phyloP scores from a whole-genome alignment of 169 alveolate genomes.

The Sarcocystis neurona region DNA sequence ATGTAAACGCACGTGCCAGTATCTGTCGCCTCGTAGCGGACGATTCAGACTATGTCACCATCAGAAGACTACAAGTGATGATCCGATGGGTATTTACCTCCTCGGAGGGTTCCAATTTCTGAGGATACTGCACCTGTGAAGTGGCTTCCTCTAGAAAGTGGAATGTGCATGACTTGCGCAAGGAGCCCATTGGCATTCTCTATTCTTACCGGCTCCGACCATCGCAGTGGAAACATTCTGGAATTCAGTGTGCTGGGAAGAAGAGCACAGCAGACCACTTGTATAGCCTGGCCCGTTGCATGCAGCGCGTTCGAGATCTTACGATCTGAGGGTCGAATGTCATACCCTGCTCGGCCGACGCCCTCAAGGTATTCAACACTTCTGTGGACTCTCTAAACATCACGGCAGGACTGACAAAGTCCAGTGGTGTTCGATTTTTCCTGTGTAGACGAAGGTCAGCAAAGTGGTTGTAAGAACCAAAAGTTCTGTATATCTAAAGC shows the following conservation, averaged over 20 bases:
- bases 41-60: too few species aligned
- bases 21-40: too few species aligned
- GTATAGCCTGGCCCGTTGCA: neutral
- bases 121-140: conserved; percentile 4
- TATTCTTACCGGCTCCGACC: neutral
- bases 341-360: neutral
- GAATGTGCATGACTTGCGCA: neutral
- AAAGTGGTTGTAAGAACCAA: too few species aligned
- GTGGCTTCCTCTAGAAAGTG: neutral
- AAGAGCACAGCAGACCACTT: neutral
- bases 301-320: neutral
- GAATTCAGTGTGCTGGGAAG: neutral
- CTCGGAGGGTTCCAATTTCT: neutral
- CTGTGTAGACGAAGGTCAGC: too few species aligned
- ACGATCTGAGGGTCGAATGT: conserved; percentile 7
- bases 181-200: neutral
- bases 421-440: neutral
- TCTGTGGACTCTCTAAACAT: neutral
- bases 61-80: too few species aligned
- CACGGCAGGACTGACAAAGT: neutral
- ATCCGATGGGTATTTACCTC: conserved; percentile 13
- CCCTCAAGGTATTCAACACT: neutral
- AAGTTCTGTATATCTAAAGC: too few species aligned
- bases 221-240: neutral
- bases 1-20: too few species aligned